Evolutionary conservation across 768 basidiomycete species (phyloP).

Genomic region (Leccinum subgranulosum): DNA sequence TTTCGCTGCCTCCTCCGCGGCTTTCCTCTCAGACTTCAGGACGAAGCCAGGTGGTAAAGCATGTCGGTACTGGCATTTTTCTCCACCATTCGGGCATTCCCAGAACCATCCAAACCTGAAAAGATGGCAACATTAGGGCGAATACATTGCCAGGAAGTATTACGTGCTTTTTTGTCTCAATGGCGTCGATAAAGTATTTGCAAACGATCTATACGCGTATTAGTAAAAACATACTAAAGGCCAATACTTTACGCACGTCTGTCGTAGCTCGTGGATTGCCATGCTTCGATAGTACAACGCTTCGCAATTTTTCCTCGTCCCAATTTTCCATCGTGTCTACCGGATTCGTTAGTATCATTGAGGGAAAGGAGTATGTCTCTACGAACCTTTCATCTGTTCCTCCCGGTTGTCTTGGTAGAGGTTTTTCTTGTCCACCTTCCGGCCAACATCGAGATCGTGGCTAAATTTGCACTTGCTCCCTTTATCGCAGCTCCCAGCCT

Average conservation of each 20-base stretch:
- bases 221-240: slow-evolving; percentile 4
- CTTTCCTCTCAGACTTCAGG: slow-evolving; percentile 91
- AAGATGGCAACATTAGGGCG: not conserved
- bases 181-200: slow-evolving; percentile 95
- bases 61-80: slow-evolving; percentile 89
- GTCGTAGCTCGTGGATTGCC: slow-evolving; percentile 92
- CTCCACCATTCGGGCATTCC: slow-evolving; percentile 83
- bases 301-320: slow-evolving; percentile 91
- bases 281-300: slow-evolving; percentile 82
- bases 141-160: not conserved
- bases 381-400: slow-evolving; percentile 71
- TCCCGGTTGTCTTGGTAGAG: slow-evolving; percentile 86
- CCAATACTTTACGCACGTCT: slow-evolving; percentile 52
- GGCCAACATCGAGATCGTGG: slow-evolving; percentile 82
- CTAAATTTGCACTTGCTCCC: slow-evolving; percentile 97
- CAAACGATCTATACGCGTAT: slow-evolving; percentile 76
- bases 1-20: slow-evolving; percentile 86
- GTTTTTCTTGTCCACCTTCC: slow-evolving; percentile 95
- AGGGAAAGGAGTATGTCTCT: not conserved
- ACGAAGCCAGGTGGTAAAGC: slow-evolving; percentile 96
- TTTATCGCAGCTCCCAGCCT: slow-evolving; percentile 91
- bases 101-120: slow-evolving; percentile 90
- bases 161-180: slow-evolving; percentile 78
- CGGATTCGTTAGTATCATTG: not conserved
- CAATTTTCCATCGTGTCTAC: slow-evolving; percentile 96